Base-by-base conservation (phyloP, 1,284 basidiomycete species). In the Leccinum solheimii region DNA sequence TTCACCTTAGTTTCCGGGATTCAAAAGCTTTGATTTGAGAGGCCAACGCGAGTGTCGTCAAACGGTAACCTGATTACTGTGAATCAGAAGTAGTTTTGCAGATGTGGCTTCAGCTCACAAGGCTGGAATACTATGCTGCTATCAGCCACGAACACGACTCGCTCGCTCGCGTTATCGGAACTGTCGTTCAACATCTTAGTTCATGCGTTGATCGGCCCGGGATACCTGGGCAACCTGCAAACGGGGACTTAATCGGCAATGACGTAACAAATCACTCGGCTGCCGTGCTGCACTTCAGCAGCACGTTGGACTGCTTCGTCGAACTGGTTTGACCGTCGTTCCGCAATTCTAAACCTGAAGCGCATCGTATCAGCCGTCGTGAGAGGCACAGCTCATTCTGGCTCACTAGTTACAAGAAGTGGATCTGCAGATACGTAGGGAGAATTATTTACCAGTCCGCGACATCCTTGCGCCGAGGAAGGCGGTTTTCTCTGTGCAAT, bases 341-440 rank as follows among this genome's bases (percentile, higher is more conserved):
- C 13, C 27, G 23, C 19, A 36, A 65, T 34, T 48, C 11, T 27
- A 11, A 43, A 14, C 10, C 40, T 4, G 19, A 2, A 16, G 7
- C 27, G 27, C 30, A 30, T 34, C 32, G 36, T 19, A 57, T 43
- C 7, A 10, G n/a, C 43, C 10, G 19, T 45, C 43, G 34, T 59
- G 62, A 63, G 60, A 43, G 23, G 19, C 11, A 34, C 7, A 16
- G 19, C 27, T 36, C 53, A 55, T 38, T 38, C 32, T 55, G 14
- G 53, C 14, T 52, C 19, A 14, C 30, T 21, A 21, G 13, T 13
- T 55, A 21, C 16, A 43, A 36, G 11, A 19, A 51, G 19, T 11
- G 19, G 40, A 19, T 19, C 11, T 34, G 10, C 50, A 38, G 43
- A 21, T n/a, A 27, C 51, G 27, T 26, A 48, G 45, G 23, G 32